phyloP scores from a whole-genome alignment of 169 alveolate species.

The Neospora caninum region DNA sequence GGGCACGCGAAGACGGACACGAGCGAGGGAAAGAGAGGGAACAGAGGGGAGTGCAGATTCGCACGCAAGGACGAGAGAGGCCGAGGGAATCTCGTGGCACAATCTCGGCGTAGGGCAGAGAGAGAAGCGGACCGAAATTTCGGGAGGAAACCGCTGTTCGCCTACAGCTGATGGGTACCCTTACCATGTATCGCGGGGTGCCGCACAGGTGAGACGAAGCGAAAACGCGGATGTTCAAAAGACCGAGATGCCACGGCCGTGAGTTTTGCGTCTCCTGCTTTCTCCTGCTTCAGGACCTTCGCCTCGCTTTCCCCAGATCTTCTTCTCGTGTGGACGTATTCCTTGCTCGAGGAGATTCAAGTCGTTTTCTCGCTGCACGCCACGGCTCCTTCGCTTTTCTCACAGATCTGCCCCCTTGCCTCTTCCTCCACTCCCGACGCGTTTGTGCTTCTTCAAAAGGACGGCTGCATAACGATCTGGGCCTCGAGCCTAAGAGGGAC shows the following conservation, averaged over 20 bases:
- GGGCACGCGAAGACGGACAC: no score
- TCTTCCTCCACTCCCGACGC: not conserved
- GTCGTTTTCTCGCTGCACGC: not conserved
- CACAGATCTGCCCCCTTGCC: not conserved
- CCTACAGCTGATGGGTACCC: no score
- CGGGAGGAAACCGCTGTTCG: no score
- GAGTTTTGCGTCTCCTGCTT: not conserved
- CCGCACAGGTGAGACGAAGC: no score
- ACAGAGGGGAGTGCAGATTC: not conserved
- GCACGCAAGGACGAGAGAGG: no score
- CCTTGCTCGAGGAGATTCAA: not conserved
- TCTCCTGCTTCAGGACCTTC: not conserved
- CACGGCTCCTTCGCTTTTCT: not conserved
- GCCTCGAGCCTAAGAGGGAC: not conserved
- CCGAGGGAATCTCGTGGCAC: no score
- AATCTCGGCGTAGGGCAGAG: no score
- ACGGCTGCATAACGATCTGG: slow-evolving; percentile 30
- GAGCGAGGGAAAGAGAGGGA: not conserved
- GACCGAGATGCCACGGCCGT: no score
- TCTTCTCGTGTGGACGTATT: not conserved
- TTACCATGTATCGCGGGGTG: no score
- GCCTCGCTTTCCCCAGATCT: slow-evolving; percentile 27
- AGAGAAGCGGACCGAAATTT: no score
- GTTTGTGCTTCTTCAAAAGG: not conserved
- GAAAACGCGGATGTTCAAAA: no score